Evolutionary conservation across 768 basidiomycete species (phyloP).

Genomic region (Megacollybia marginata): DNA sequence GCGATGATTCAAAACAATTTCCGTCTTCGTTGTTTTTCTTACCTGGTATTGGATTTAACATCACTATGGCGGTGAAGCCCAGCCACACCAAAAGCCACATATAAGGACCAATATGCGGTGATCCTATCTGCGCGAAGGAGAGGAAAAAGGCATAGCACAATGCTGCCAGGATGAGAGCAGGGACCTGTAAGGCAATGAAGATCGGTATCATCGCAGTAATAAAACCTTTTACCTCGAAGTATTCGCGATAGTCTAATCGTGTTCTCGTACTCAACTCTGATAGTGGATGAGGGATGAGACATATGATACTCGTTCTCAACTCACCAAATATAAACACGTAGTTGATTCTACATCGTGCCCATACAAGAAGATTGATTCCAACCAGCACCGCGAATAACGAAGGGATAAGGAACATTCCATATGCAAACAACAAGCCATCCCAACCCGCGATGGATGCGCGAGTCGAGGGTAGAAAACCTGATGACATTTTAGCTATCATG

Average conservation of each 20-base stretch:
- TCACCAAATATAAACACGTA: constrained; percentile 88
- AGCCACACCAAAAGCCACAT: constrained; percentile 85
- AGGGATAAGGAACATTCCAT: constrained; percentile 68
- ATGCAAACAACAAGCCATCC: constrained; percentile 71
- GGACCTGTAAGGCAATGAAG: constrained; percentile 41
- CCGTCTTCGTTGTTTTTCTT: too few relatives aligned
- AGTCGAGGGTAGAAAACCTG: constrained; percentile 51
- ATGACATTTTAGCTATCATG: not conserved
- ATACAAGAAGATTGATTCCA: constrained; percentile 77
- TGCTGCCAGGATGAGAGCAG: constrained; percentile 67
- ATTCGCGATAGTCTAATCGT: constrained; percentile 72
- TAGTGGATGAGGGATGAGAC: not conserved
- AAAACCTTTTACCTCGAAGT: constrained; percentile 40
- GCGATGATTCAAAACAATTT: too few relatives aligned
- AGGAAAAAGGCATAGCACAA: constrained; percentile 82
- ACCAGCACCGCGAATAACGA: constrained; percentile 70
- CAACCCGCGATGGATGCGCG: constrained; percentile 55
- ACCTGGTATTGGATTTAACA: constrained; percentile 69
- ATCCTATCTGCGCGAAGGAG: constrained; percentile 62
- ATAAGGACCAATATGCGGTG: constrained; percentile 48
- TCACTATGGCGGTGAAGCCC: constrained; percentile 42
- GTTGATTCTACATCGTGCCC: constrained; percentile 74
- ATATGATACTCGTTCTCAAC: constrained; percentile 16
- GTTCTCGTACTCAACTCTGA: constrained; percentile 65
- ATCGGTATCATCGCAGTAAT: not conserved